phyloP scores from a whole-genome alignment of 83 land plant genomes.

The Larix sibirica region DNA sequence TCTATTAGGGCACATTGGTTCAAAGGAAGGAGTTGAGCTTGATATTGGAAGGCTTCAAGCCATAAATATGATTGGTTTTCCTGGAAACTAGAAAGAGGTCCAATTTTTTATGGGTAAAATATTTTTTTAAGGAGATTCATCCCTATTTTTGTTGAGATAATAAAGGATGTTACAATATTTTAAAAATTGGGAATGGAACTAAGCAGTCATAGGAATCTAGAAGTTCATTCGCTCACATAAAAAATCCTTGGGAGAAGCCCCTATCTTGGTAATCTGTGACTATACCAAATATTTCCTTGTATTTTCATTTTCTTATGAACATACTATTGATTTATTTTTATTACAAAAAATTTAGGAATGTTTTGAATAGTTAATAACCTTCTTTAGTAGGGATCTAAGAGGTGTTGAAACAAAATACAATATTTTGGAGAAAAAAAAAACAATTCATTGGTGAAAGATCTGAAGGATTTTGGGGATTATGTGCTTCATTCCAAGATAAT shows the following conservation, averaged over 20 bases:
- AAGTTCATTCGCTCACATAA: neutral
- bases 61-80: no score
- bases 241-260: neutral
- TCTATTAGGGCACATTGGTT: no score
- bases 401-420: neutral
- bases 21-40: no score
- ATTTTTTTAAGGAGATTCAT: no score
- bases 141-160: no score
- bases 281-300: neutral
- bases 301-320: neutral
- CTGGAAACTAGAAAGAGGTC: no score
- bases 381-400: neutral
- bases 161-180: no score
- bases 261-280: neutral
- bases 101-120: no score
- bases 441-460: neutral
- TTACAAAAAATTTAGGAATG: neutral
- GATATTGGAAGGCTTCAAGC: no score
- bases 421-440: neutral
- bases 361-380: neutral
- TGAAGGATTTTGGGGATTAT: neutral
- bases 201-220: neutral
- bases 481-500: no score
- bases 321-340: neutral
- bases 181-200: neutral